Conservation (phyloP, 495 filamentous ascomycete genomes). For the Penicillium riverlandense region DNA sequence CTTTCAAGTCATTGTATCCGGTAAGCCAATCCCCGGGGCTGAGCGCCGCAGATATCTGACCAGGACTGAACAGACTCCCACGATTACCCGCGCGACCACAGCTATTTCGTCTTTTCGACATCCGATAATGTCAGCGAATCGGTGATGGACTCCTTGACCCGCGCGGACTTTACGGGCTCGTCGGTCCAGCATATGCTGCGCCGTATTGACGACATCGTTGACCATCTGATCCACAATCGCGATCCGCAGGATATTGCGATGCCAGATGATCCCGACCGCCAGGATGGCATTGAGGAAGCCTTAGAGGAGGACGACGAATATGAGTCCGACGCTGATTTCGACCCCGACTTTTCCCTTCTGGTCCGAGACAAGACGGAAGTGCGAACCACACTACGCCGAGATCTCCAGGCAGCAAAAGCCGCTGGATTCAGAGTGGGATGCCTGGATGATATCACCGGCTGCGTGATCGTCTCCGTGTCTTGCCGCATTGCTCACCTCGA, state of each 20-base stretch:
- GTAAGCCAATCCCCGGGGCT: constrained; percentile 27
- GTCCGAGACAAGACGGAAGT: constrained; percentile 13
- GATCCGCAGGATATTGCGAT: no score
- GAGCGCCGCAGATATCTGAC: not conserved
- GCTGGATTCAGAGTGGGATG: constrained; percentile 74
- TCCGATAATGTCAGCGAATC: constrained; percentile 38
- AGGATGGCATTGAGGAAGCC: no score
- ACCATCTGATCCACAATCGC: not conserved
- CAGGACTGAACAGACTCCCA: constrained; percentile 38
- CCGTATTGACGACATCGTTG: constrained; percentile 31
- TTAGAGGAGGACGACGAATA: not conserved
- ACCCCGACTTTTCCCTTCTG: constrained; percentile 23
- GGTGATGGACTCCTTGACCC: constrained; percentile 39
- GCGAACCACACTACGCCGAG: constrained; percentile 42
- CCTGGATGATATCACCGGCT: constrained; percentile 44
- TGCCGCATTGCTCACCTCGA: constrained; percentile 59
- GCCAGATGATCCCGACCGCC: no score
- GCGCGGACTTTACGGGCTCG: constrained; percentile 12
- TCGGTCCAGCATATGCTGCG: constrained; percentile 26
- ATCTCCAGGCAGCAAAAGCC: constrained; percentile 53
- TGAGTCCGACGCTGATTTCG: constrained; percentile 12
- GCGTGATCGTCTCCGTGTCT: constrained; percentile 56
- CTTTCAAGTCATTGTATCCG: constrained; percentile 47
- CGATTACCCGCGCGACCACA: constrained; percentile 59
- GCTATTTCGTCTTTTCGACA: constrained; percentile 52